phyloP scores from a whole-genome alignment of 768 basidiomycete genomes.

The Boletus reticulatus region DNA sequence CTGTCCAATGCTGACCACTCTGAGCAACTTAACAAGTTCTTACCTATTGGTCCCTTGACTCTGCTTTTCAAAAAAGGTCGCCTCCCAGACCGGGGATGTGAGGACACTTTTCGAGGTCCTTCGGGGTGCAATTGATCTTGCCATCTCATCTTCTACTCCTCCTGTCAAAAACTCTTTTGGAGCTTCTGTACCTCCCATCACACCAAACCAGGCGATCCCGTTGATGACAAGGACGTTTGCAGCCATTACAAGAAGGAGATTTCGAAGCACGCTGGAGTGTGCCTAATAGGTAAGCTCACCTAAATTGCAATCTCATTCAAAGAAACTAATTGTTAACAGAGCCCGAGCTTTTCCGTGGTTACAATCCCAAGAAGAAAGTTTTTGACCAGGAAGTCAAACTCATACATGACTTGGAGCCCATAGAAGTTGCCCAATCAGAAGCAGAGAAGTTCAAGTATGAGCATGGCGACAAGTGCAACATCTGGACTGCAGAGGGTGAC shows the following conservation, averaged over 20 bases:
- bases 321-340: slow-evolving; percentile 47
- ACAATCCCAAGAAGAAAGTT: slow-evolving; percentile 95
- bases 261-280: slow-evolving; percentile 85
- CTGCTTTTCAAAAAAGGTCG: slow-evolving; percentile 79
- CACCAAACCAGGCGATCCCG: slow-evolving; percentile 83
- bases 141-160: slow-evolving; percentile 34
- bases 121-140: slow-evolving; percentile 74
- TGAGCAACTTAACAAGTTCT: slow-evolving; percentile 46
- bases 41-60: slow-evolving; percentile 62
- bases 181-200: slow-evolving; percentile 43
- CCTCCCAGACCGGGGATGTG: slow-evolving; percentile 81
- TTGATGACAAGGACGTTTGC: slow-evolving; percentile 97
- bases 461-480: slow-evolving; percentile 94
- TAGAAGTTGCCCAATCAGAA: slow-evolving; percentile 89
- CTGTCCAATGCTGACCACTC: slow-evolving; percentile 38
- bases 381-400: slow-evolving; percentile 98
- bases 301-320: background rate
- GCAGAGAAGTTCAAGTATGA: slow-evolving; percentile 95
- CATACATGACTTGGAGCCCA: slow-evolving; percentile 92
- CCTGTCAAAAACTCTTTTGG: slow-evolving; percentile 27
- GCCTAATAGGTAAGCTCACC: slow-evolving; percentile 77
- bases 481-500: slow-evolving; percentile 89
- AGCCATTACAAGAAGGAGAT: slow-evolving; percentile 95
- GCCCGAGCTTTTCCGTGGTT: slow-evolving; percentile 96
- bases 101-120: slow-evolving; percentile 78